Evolutionary conservation across 2,329 filamentous ascomycete species (phyloP).

Genomic region (Myriosclerotinia scirpicola): DNA sequence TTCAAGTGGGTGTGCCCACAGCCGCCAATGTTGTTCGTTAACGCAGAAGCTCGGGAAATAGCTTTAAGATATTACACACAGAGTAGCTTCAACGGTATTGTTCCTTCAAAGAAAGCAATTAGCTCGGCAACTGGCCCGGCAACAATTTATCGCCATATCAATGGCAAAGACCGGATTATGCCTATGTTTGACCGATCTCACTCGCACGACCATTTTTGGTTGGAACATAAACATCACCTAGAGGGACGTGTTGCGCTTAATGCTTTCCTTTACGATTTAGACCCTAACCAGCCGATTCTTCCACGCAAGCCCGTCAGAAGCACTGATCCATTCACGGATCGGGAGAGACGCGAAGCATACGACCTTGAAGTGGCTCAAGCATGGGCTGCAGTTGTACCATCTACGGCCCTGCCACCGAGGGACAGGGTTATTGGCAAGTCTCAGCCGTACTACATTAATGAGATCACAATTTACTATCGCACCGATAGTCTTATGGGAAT

Average conservation of each 20-base stretch:
- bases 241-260: neutral
- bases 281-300: constrained; percentile 1
- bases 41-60: neutral
- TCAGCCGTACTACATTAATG: neutral
- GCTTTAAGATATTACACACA: neutral
- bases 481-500: neutral
- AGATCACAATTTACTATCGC: neutral
- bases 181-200: neutral
- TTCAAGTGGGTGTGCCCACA: constrained; percentile 4
- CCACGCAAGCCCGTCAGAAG: neutral
- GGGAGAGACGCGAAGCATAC: neutral
- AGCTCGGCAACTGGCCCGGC: neutral
- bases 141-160: neutral
- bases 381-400: neutral
- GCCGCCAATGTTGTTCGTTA: constrained; percentile 1
- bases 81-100: neutral
- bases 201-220: neutral
- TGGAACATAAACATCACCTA: constrained; percentile 1
- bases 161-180: constrained; percentile 2
- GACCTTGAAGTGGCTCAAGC: neutral
- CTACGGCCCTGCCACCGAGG: neutral
- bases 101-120: neutral
- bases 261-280: constrained; percentile 15
- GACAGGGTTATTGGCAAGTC: neutral
- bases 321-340: neutral